Base-by-base conservation (phyloP, 192 early-diverging fungal genomes). In the Lunasporangiospora selenospora region DNA sequence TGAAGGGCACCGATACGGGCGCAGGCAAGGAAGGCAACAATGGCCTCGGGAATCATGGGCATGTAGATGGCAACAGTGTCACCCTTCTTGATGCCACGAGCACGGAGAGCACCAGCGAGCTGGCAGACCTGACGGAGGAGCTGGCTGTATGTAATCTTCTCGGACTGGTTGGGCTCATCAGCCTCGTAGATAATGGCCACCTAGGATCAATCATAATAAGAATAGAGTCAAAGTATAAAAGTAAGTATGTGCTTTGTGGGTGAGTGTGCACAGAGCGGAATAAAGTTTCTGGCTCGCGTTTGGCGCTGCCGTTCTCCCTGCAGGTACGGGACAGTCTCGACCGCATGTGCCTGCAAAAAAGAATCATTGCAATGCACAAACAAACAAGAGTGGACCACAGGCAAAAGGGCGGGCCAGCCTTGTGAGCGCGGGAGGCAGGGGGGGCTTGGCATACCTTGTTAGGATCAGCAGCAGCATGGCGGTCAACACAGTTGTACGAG, bases 1-100 rank as follows among this genome's bases (percentile, higher is more conserved):
- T 98, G 96, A 18, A 97, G 81, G 8, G 91, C 86, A 44, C 96
- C 95, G 39, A 98, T 88, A 33, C 95, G 83, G 6, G 95, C 94
- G 75, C 96, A 98, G 31, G 96, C 96, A 31, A 98, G 84, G 89
- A 98, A 93, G 15, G 96, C 87, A 39, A 92, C 83, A 1, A 88
- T 88, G 23, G 96, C 95, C 80, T 96, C 95, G 52, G 96, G 96
- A 32, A 95, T 86, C 93, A 96, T 96, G 44, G 95, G 96, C 92
- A 98, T 93, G 78, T 98, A 98, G 75, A 98, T 96, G 39, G 91
- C 91, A 30, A 98, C 95, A 9, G 87, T 91, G 75, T 98, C 94
- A 45, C 96, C 96, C 82, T 97, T 97, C 45, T 84, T 81, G 45
- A 97, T 82, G 19, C 94, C 93, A 40, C 88, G 86, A 60, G 89